A percentile compares a stretch with the other conserved stretches of the same genome.
phyloP scores from a whole-genome alignment of 2,329 filamentous ascomycete genomes.

The Graphilbum ipis-grandicollis region DNA sequence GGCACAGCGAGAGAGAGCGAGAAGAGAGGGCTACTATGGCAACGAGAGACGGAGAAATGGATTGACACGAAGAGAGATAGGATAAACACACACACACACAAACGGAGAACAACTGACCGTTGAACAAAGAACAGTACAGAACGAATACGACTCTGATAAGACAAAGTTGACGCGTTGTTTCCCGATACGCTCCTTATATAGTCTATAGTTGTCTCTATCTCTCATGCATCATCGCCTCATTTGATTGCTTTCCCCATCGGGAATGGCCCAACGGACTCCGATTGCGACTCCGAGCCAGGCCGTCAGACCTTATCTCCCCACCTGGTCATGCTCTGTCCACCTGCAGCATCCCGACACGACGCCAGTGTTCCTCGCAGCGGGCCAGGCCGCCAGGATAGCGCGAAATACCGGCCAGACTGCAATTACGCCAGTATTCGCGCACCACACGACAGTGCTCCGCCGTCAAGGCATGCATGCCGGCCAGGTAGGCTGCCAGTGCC shows the following conservation, averaged over 20 bases:
- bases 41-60: too few relatives aligned
- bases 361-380: constrained; percentile 6
- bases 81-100: too few relatives aligned
- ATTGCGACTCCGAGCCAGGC: neutral
- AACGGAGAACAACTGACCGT: too few relatives aligned
- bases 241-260: constrained; percentile 6
- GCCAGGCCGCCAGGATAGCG: constrained; percentile 13
- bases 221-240: neutral
- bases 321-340: neutral
- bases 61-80: too few relatives aligned
- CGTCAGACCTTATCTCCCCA: too few relatives aligned
- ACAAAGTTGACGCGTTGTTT: too few relatives aligned
- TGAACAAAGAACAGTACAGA: too few relatives aligned
- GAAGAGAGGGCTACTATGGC: too few relatives aligned
- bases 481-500: constrained; percentile 19
- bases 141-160: too few relatives aligned
- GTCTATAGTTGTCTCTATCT: too few relatives aligned
- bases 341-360: constrained; percentile 1
- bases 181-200: too few relatives aligned
- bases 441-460: constrained; percentile 17
- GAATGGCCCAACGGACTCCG: constrained; percentile 1
- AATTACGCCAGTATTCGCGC: constrained; percentile 20
- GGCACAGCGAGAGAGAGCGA: too few relatives aligned
- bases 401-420: constrained; percentile 18
- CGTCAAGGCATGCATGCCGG: constrained; percentile 18